These are phyloP conservation scores for Mollisiaceae sp. DNA, from an alignment of 2,329 filamentous ascomycete genomes.

Conservation along the genomic window DNA sequence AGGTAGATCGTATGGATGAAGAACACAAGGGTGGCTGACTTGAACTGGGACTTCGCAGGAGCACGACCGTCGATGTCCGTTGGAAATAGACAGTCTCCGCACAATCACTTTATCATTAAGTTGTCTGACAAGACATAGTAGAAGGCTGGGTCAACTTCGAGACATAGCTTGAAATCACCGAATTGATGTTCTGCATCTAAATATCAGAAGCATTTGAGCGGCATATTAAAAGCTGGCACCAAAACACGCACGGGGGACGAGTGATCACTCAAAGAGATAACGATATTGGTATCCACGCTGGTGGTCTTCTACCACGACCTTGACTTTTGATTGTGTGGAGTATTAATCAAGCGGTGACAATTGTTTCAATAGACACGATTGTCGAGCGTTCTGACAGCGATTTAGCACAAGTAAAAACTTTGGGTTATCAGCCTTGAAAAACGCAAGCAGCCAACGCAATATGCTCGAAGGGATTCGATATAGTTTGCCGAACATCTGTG, in stretches of 20 bases:
- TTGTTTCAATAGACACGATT: not conserved
- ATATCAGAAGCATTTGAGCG: conserved; percentile 5
- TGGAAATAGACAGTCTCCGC: not conserved
- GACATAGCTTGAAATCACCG: not conserved
- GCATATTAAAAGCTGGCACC: not conserved
- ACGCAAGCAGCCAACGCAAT: not conserved
- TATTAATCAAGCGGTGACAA: not conserved
- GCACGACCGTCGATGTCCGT: not conserved
- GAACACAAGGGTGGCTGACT: not conserved
- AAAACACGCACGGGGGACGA: not conserved
- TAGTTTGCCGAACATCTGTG: not conserved
- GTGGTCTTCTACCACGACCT: not conserved
- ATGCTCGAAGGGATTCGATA: conserved; percentile 9
- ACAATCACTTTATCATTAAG: not conserved
- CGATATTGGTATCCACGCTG: not conserved
- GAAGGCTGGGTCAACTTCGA: not conserved
- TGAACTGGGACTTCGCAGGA: not conserved
- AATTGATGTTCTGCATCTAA: conserved; percentile 1
- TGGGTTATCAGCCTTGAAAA: not conserved
- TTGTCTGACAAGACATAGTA: not conserved
- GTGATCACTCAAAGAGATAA: not conserved
- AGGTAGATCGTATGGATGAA: not conserved
- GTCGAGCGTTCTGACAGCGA: not conserved
- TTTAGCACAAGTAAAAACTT: not conserved
- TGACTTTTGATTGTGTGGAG: conserved; percentile 5